Base-by-base conservation (phyloP, 345 rosid genomes). In the Hibiscus mutabilis region DNA sequence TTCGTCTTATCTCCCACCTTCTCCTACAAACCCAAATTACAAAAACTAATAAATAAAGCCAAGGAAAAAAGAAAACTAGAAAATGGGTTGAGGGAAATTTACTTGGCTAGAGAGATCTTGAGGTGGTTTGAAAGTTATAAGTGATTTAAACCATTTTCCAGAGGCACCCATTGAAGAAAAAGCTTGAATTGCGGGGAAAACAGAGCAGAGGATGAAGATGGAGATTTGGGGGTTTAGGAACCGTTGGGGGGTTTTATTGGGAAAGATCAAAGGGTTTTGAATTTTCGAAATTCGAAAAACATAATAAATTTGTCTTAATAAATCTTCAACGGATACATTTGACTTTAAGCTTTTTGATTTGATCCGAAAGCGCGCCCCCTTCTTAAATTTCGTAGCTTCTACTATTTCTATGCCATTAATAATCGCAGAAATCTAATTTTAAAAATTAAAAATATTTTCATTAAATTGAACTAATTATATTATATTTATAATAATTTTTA, bases 131-230 rank as follows among this genome's bases (percentile, higher is more conserved):
- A 72, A 76, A 15, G 81, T n/a, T 8, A 87, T 78, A 1, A 90
- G 84, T 40, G 92, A 86, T 60, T 88, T 90, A 6, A 88, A 71
- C 93, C 96, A 90, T 51, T 87, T 90, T 71, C 93, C 91, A 57
- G 90, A 83, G 70, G 81, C 84, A 73, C 91, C 96, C 96, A 90
- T 88, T n/a, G 58, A 18, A 6, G 60, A 44, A 37, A 37, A 37
- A 73, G 73, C 60, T 70, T 73, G 53, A 75, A 77, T 77, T 68
- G 58, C 24, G 6, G 42, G 24, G 31, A 49, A 47, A 37, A 37
- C 42, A 16, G 66, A 40, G 74, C 73, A 78, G 62, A 5, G 4
- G 68, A 19, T 51, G 56, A 37, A 37, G 42, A 19, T 19, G 25
- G 1, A 24, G 52, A 49, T 24, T 12, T 18, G 42, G 22, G 53